Base-by-base conservation (phyloP, 2,329 filamentous ascomycete species). In the Purpureocillium lavendulum region DNA sequence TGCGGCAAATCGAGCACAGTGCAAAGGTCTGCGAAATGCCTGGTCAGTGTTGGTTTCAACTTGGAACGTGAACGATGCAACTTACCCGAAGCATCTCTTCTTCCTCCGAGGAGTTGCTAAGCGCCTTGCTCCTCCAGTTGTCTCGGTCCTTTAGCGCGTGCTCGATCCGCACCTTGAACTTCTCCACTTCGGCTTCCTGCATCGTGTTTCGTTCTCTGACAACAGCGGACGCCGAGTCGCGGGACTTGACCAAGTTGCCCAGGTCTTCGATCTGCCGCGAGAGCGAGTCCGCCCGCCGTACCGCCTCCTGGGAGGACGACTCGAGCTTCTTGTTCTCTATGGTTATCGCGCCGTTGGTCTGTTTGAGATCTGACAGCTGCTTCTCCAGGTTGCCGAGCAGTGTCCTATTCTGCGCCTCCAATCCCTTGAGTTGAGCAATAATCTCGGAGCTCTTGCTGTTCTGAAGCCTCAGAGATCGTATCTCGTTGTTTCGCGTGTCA, bases 361-460 rank as follows among this genome's bases (percentile, higher is more conserved):
- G 85, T 57, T 83, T 87, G 51, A 87, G 67, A 53, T 97, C 88
- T 9, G 81, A 79, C 30, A 92, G 66, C 57, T 97, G 89, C 65
- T 95, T 96, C 63, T 98, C 92, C 45, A 95, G 68, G 52, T 90
- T 95, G 49, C 80, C 77, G 14, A 92, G 70, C 21, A 96, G 64
- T 13, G 80, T 78, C 36, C 87, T 77, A 47, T 83, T 86, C 39
- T 85, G 77, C 6, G 80, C 71, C 58, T 97, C 92, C 2, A 87
- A 77, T 40, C 97, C 90, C 67, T 98, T 98, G 40, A 97, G 70
- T 49, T 94, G 86, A 1, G 87, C 76, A 32, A 98, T 89, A 43
- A 97, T 94, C 57, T 97, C 92, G 0, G 87, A 88, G 41, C 86
- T 94, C 64, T 94, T 94, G 35, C 77, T 73, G 55, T 90, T 94